Percentiles rank a stretch among this genome's conserved stretches.
These are phyloP conservation scores for Aspergillus sp. DNA, from an alignment of 2,329 filamentous ascomycete species.

Conservation along the genomic window DNA sequence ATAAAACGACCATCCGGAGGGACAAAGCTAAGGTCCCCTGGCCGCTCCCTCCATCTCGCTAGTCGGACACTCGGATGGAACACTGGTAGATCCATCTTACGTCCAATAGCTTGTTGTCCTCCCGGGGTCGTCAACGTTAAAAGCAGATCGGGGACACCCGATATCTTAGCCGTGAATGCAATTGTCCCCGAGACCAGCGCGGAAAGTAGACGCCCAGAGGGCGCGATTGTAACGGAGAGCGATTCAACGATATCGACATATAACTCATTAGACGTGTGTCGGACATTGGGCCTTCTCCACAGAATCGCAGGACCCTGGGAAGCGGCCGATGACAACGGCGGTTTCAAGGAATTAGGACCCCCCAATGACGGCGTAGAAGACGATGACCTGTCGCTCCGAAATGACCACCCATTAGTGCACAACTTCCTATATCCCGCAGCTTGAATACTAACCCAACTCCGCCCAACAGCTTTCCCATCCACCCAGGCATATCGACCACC, in stretches of 20 bases:
- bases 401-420: neutral
- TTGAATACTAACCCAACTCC: slow-evolving; percentile 60
- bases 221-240: slow-evolving; percentile 77
- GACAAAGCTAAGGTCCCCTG: slow-evolving; percentile 90
- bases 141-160: slow-evolving; percentile 84
- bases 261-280: slow-evolving; percentile 93
- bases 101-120: slow-evolving; percentile 67
- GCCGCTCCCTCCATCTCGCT: slow-evolving; percentile 79
- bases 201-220: slow-evolving; percentile 77
- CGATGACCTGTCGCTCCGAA: slow-evolving; percentile 21
- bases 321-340: slow-evolving; percentile 31
- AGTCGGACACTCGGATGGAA: slow-evolving; percentile 94
- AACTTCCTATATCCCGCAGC: neutral
- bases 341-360: slow-evolving; percentile 34
- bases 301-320: slow-evolving; percentile 55
- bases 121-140: slow-evolving; percentile 73
- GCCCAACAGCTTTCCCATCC: slow-evolving; percentile 80
- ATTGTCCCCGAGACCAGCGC: slow-evolving; percentile 89
- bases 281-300: slow-evolving; percentile 85
- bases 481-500: slow-evolving; percentile 82
- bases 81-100: slow-evolving; percentile 76
- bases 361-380: slow-evolving; percentile 31
- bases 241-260: slow-evolving; percentile 95
- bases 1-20: slow-evolving; percentile 93
- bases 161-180: slow-evolving; percentile 90